Percentiles rank a stretch among this genome's conserved stretches.
phyloP scores from a whole-genome alignment of 768 basidiomycete species.

The Lentinula boryana region DNA sequence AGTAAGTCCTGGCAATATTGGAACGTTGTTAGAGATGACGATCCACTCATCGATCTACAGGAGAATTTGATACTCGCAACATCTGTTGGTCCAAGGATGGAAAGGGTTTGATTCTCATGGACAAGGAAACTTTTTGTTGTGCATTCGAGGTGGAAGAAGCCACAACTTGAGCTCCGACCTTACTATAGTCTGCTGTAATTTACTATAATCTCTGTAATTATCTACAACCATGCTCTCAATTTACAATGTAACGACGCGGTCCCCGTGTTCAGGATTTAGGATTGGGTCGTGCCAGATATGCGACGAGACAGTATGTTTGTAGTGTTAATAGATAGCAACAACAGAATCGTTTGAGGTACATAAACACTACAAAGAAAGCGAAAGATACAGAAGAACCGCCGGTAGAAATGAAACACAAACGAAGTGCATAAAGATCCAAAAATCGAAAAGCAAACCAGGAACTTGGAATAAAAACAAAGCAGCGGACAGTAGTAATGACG shows the following conservation, averaged over 20 bases:
- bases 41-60: neutral
- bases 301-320: neutral
- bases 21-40: constrained; percentile 12
- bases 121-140: constrained; percentile 79
- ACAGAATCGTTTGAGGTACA: neutral
- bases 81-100: constrained; percentile 84
- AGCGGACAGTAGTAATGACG: neutral
- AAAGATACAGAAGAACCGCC: neutral
- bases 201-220: too few relatives aligned
- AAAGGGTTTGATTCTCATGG: constrained; percentile 68
- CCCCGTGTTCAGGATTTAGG: too few relatives aligned
- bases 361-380: neutral
- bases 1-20: constrained; percentile 42
- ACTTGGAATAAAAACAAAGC: neutral
- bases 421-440: constrained; percentile 1
- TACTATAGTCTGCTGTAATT: too few relatives aligned
- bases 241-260: too few relatives aligned
- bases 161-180: neutral
- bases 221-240: too few relatives aligned
- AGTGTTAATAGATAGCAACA: neutral
- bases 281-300: too few relatives aligned
- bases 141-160: constrained; percentile 68
- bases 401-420: neutral
- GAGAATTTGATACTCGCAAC: constrained; percentile 58
- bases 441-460: neutral